These are phyloP conservation scores for Tolypocladium capitatum DNA, from an alignment of 2,329 filamentous ascomycete species.

Conservation along the genomic window DNA sequence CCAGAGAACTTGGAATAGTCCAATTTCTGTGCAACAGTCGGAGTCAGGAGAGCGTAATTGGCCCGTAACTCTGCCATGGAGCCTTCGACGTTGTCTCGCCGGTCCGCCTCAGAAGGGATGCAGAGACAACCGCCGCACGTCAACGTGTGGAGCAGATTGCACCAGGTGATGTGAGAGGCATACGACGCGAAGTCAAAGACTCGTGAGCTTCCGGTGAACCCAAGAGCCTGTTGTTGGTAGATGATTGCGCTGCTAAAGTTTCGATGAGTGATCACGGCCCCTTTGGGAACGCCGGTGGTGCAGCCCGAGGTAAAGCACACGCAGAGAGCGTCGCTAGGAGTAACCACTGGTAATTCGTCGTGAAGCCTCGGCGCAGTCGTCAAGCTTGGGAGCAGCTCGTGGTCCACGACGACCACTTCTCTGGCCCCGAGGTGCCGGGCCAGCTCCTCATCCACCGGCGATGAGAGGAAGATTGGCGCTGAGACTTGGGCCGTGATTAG, in stretches of 20 bases:
- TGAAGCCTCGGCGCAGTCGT: neutral
- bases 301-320: slow-evolving; percentile 41
- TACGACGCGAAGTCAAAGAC: slow-evolving; percentile 5
- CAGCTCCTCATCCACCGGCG: slow-evolving; percentile 3
- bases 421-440: slow-evolving; percentile 1
- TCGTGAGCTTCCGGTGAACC: slow-evolving; percentile 2
- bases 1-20: neutral
- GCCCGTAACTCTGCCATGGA: neutral
- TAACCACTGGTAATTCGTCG: slow-evolving; percentile 3
- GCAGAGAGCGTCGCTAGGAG: slow-evolving; percentile 4
- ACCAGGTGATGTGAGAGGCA: neutral
- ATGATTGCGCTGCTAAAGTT: slow-evolving; percentile 5
- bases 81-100: neutral
- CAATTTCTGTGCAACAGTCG: neutral
- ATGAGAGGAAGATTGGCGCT: slow-evolving; percentile 8
- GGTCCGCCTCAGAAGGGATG: slow-evolving; percentile 1
- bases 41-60: neutral
- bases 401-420: neutral
- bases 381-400: neutral
- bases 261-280: slow-evolving; percentile 23
- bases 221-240: slow-evolving; percentile 4
- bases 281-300: slow-evolving; percentile 33
- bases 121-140: slow-evolving; percentile 2
- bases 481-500: slow-evolving; percentile 8
- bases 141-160: neutral